phyloP scores from a whole-genome alignment of 139 green algal species.

The Auxenochlorella protothecoides region DNA sequence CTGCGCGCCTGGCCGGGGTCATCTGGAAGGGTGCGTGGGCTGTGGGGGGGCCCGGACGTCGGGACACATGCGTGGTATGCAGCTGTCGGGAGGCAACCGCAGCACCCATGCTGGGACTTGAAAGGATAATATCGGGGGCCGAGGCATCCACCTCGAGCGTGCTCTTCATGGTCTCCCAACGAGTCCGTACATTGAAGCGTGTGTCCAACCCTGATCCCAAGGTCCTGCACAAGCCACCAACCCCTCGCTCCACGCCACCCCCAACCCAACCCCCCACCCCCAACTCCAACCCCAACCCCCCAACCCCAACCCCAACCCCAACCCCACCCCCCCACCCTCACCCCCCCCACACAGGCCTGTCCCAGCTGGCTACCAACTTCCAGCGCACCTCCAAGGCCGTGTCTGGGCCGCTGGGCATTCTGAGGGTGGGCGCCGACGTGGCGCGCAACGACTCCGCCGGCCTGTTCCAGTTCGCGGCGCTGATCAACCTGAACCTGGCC shows the following conservation, averaged over 20 bases:
- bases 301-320: neutral
- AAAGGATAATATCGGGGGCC: too few relatives aligned
- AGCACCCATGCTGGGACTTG: too few relatives aligned
- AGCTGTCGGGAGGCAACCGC: too few relatives aligned
- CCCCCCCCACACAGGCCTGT: conserved; percentile 38
- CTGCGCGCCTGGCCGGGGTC: neutral
- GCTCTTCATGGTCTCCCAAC: too few relatives aligned
- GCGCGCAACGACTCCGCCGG: conserved; percentile 50
- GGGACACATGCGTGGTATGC: too few relatives aligned
- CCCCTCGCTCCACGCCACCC: neutral
- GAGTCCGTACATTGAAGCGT: too few relatives aligned
- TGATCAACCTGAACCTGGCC: conserved; percentile 98
- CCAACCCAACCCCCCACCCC: too few relatives aligned
- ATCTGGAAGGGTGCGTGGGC: conserved; percentile 5
- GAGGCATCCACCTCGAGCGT: too few relatives aligned
- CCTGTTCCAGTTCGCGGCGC: conserved; percentile 85
- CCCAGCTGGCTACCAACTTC: conserved; percentile 70
- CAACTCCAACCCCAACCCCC: too few relatives aligned
- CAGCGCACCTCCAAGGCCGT: conserved; percentile 40
- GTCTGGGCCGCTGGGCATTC: conserved; percentile 87
- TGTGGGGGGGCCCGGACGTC: too few relatives aligned
- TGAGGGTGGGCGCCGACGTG: conserved; percentile 82
- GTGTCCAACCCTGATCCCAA: too few relatives aligned
- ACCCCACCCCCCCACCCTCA: neutral
- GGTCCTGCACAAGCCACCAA: too few relatives aligned